Base-by-base conservation (phyloP, 495 filamentous ascomycete genomes). In the Cenococcum geophilum region DNA sequence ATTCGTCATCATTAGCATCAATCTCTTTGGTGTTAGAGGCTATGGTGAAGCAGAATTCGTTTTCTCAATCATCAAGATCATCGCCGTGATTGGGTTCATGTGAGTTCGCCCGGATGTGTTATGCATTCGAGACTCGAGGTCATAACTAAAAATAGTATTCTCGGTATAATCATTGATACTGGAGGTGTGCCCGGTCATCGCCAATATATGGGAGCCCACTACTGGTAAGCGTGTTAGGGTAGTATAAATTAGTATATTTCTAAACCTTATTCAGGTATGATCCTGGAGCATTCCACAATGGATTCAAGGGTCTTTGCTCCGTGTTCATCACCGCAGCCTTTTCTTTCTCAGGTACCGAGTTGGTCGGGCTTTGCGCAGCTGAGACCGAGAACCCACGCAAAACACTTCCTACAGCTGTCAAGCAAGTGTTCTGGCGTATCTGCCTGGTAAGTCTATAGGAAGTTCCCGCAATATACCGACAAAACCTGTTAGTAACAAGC, bases 381-480 rank as follows among this genome's bases (percentile, higher is more conserved):
- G 91, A 96, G 70, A 91, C 89, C 1, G 83, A 82, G 3, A 95
- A 95, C 70, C 91, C 91, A 5, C 83, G 90, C 61, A 95, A 92
- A 68, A 87, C 87, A n/a, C 80, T 96, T 4, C 91, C 91, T 0
- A 88, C 86, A 0, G 91, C 91, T 36, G 83, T 92, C 64, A 95
- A 95, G 71, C 91, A 96, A 73, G 91, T 96, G 22, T 96, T 96
- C 75, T 96, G 91, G 91, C 87, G 91, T 71, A 96, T 96, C 73
- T 83, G 82, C n/a, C 79, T 96, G 45, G 66, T 68, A 62, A 27
- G 59, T n/a, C 18, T 14, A 32, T 32, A 2, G 3, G 27, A 32
- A 23, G 8, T 53, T 34, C 27, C 49, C 14, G 6, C 10, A 34
- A 34, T n/a, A 27, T 25, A 3, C 27, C 27, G 2, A 6, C 27